A percentile compares a stretch with the other conserved stretches of the same genome.
phyloP scores from a whole-genome alignment of 2,329 filamentous ascomycete species.

The Diaporthe aspalathi region DNA sequence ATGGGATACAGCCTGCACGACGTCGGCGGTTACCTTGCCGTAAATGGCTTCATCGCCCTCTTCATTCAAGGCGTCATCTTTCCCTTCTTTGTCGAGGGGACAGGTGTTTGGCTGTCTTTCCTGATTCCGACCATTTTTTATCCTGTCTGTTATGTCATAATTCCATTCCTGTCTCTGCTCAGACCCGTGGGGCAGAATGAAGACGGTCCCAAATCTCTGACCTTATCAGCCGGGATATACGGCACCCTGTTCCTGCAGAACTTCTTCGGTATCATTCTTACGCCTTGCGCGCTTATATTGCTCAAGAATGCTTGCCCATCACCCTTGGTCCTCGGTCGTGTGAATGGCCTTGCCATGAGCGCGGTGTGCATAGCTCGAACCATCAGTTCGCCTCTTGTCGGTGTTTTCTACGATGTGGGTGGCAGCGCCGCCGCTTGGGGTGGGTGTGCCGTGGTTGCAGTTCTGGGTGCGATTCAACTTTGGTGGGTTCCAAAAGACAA shows the following conservation, averaged over 20 bases:
- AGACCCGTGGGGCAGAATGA: conserved; percentile 48
- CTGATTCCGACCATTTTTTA: conserved; percentile 73
- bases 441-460: conserved; percentile 29
- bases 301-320: conserved; percentile 78
- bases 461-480: conserved; percentile 32
- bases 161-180: conserved; percentile 74
- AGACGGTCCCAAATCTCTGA: conserved; percentile 30
- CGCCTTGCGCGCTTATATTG: conserved; percentile 76
- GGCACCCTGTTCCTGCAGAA: conserved; percentile 73
- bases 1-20: conserved; percentile 74
- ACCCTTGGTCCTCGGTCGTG: conserved; percentile 71
- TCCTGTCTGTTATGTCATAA: conserved; percentile 74
- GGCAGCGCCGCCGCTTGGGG: conserved; percentile 56
- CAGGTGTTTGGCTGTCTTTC: conserved; percentile 77
- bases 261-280: conserved; percentile 75
- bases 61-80: conserved; percentile 76
- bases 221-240: conserved; percentile 73
- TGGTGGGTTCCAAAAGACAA: conserved; percentile 36
- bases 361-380: conserved; percentile 79
- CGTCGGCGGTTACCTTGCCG: conserved; percentile 75
- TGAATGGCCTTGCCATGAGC: conserved; percentile 79
- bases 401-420: conserved; percentile 73
- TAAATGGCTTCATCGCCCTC: conserved; percentile 77
- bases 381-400: conserved; percentile 74
- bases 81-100: conserved; percentile 52